Evolutionary conservation across 345 rosid genomes (phyloP), one percentile per base, ranked within the genome.

Genomic region (Combretum micranthum): DNA sequence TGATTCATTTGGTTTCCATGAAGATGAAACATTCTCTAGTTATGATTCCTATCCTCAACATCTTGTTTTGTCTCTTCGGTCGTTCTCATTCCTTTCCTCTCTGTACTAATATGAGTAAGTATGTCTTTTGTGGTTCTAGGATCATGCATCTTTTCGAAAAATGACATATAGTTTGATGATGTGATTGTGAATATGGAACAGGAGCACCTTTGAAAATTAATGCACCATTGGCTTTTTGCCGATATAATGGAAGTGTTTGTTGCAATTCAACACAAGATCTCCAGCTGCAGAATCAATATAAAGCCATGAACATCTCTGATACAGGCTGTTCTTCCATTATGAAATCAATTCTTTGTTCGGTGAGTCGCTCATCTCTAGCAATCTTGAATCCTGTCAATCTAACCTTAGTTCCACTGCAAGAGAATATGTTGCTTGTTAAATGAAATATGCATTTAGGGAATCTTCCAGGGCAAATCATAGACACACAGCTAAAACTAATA

Each of bases 231-330:
- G 44, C 37, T 18, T 64, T 71, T 49, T 75, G 76, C 59, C 58
- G 49, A 20, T 59, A 68, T 46, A 64, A 19, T 62, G 68, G 61
- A 57, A 75, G 69, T 44, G 64, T 52, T 15, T 71, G 73, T 61
- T 64, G 64, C 17, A 67, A 62, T 43, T 57, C 68, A 50, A 61
- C 54, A 17, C 53, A 67, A 54, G 73, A 68, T 61, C 26, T 61
- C 59, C 61, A 19, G 26, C 56, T 75, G 63, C 64, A 42, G 39
- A 56, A 57, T 32, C 70, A 50, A n/a, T 75, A 70, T 45, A 63
- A 59, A 46, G 56, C 62, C 20, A 26, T 61, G 65, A 67, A 75
- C 13, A 57, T 71, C 46, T 61, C 73, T 13, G 53, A 48, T 50
- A 17, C 56, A 17, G 55, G 43, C 12, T 67, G 75, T 47, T 66